Conservation (phyloP, 2,329 filamentous ascomycete species). For the Fusarium sp. region DNA sequence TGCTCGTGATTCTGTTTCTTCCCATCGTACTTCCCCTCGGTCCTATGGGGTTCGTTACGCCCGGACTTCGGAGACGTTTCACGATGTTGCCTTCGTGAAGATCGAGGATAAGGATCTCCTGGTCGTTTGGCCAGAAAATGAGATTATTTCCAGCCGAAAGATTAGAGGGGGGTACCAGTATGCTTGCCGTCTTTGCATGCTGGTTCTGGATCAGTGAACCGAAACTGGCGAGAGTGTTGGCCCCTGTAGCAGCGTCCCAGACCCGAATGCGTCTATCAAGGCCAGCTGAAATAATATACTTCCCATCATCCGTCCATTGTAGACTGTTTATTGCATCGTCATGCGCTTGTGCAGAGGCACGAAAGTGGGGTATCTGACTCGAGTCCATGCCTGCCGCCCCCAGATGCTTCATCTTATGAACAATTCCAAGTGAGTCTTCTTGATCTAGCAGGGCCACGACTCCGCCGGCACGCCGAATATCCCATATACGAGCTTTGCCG, state of each 20-base stretch:
- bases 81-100: constrained; percentile 81
- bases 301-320: constrained; percentile 84
- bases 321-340: constrained; percentile 86
- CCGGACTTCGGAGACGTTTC: constrained; percentile 76
- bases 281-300: constrained; percentile 81
- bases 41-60: constrained; percentile 60
- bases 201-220: constrained; percentile 84
- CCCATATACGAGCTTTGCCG: constrained; percentile 87
- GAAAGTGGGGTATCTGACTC: constrained; percentile 55
- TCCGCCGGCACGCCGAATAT: constrained; percentile 82
- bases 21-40: constrained; percentile 64
- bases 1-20: constrained; percentile 76
- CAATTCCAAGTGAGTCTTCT: constrained; percentile 81
- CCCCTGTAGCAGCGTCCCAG: constrained; percentile 84
- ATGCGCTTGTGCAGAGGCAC: constrained; percentile 74
- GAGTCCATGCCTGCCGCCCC: constrained; percentile 49
- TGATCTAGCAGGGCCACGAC: constrained; percentile 83
- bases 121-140: constrained; percentile 84
- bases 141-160: constrained; percentile 71
- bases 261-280: constrained; percentile 88
- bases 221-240: constrained; percentile 90
- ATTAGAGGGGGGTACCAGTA: constrained; percentile 73
- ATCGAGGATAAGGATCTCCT: constrained; percentile 83
- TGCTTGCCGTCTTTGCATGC: constrained; percentile 70
- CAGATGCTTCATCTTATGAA: constrained; percentile 56